A percentile compares a stretch with the other conserved stretches of the same genome.
Evolutionary conservation across 2,329 filamentous ascomycete genomes (phyloP).

Genomic region (Hymenoscyphus repandus): DNA sequence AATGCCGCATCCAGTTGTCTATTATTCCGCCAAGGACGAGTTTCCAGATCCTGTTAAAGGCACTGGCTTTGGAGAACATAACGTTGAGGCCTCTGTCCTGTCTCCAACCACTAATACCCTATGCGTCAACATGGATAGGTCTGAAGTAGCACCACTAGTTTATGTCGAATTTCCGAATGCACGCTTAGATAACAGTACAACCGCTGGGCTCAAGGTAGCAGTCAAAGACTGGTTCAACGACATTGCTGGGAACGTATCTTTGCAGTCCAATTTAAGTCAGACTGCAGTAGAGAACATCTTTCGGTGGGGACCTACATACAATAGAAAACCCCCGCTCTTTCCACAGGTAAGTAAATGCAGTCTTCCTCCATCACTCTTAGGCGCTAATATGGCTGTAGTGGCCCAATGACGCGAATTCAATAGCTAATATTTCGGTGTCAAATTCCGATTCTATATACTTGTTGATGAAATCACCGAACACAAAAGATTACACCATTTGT

Average conservation of each 20-base stretch:
- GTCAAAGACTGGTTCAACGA: background rate
- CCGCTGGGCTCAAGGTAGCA: constrained; percentile 1
- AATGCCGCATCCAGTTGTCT: constrained; percentile 11
- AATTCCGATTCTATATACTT: constrained; percentile 10
- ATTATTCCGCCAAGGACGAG: constrained; percentile 1
- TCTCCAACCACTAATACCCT: constrained; percentile 9
- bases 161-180: constrained; percentile 9
- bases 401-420: constrained; percentile 8
- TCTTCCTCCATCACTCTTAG: background rate
- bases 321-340: constrained; percentile 6
- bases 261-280: constrained; percentile 2
- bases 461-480: constrained; percentile 9
- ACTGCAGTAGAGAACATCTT: constrained; percentile 7
- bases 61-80: constrained; percentile 9
- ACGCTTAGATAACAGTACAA: background rate
- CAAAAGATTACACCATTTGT: constrained; percentile 10
- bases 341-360: background rate
- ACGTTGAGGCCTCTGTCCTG: constrained; percentile 7
- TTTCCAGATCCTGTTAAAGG: constrained; percentile 1
- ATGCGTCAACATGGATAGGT: constrained; percentile 9
- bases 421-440: constrained; percentile 4
- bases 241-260: background rate
- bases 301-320: constrained; percentile 5
- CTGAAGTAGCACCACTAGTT: constrained; percentile 9
- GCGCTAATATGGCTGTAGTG: constrained; percentile 2